These are phyloP conservation scores for Saccharomyces paradoxus DNA, from an alignment of 805 yeast species.

Conservation along the genomic window DNA sequence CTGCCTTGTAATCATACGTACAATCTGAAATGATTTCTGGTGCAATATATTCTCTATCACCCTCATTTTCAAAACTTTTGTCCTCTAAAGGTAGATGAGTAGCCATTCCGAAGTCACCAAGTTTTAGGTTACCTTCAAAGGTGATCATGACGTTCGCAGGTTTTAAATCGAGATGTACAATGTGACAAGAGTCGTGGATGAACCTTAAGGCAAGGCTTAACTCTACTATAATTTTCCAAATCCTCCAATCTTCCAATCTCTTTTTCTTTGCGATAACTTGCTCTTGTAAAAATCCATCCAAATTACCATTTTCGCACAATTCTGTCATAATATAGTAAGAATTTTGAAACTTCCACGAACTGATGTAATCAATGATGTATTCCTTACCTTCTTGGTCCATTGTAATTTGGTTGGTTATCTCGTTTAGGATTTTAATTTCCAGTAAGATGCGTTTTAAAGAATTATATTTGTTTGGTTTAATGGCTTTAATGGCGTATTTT, in stretches of 20 bases:
- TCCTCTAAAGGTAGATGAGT: constrained; percentile 64
- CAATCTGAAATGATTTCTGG: constrained; percentile 86
- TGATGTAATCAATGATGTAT: constrained; percentile 67
- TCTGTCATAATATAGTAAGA: constrained; percentile 89
- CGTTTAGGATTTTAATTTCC: constrained; percentile 25
- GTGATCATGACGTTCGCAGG: constrained; percentile 93
- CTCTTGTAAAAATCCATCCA: constrained; percentile 73
- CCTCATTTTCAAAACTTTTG: constrained; percentile 75
- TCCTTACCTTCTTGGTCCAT: constrained; percentile 52
- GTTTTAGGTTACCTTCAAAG: constrained; percentile 87
- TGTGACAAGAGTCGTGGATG: constrained; percentile 65
- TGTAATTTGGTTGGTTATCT: constrained; percentile 32
- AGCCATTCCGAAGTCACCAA: constrained; percentile 96
- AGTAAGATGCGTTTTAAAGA: constrained; percentile 22
- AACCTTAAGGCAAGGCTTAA: constrained; percentile 69
- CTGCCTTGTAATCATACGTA: constrained; percentile 84
- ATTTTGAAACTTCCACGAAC: constrained; percentile 75
- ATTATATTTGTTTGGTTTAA: constrained; percentile 42
- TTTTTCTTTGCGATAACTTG: constrained; percentile 54
- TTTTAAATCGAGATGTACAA: constrained; percentile 82
- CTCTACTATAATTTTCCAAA: constrained; percentile 92
- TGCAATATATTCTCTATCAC: constrained; percentile 95
- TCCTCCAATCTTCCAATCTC: constrained; percentile 85
- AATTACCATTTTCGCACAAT: constrained; percentile 87
- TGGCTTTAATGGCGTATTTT: constrained; percentile 78